These are phyloP conservation scores for Candida ipomoeae DNA, from an alignment of 805 yeast species.

Conservation along the genomic window DNA sequence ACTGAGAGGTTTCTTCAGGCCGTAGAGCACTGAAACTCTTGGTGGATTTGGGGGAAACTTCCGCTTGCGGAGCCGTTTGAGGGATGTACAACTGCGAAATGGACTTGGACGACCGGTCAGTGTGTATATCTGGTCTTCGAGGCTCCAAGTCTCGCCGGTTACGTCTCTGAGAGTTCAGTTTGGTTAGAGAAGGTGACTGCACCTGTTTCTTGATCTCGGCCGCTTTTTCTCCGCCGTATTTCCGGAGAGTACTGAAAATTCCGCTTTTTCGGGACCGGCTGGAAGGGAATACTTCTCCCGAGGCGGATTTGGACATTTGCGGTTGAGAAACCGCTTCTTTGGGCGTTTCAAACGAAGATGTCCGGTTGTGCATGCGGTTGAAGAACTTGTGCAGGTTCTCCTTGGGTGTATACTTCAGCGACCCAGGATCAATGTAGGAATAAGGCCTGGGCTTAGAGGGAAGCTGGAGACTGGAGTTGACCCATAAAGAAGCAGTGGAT, in stretches of 20 bases:
- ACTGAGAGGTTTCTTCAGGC: slow-evolving; percentile 4
- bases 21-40: slow-evolving; percentile 6
- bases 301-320: neutral
- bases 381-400: slow-evolving; percentile 45
- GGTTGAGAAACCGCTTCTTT: slow-evolving; percentile 2
- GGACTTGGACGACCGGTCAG: neutral
- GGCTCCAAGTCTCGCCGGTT: neutral
- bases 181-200: slow-evolving; percentile 5
- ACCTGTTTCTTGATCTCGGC: slow-evolving; percentile 34
- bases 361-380: slow-evolving; percentile 54
- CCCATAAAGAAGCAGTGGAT: slow-evolving; percentile 28
- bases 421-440: slow-evolving; percentile 34
- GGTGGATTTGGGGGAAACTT: slow-evolving; percentile 12
- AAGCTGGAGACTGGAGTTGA: slow-evolving; percentile 19
- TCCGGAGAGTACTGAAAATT: slow-evolving; percentile 36
- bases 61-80: neutral
- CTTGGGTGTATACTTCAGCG: slow-evolving; percentile 17
- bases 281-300: neutral
- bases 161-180: slow-evolving; percentile 1
- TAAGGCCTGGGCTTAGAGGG: slow-evolving; percentile 32
- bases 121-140: neutral
- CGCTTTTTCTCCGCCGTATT: slow-evolving; percentile 39
- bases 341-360: slow-evolving; percentile 39
- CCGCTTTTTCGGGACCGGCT: slow-evolving; percentile 26
- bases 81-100: neutral